Base-by-base conservation (phyloP, 2,329 filamentous ascomycete species). In the Aureobasidium musti region DNA sequence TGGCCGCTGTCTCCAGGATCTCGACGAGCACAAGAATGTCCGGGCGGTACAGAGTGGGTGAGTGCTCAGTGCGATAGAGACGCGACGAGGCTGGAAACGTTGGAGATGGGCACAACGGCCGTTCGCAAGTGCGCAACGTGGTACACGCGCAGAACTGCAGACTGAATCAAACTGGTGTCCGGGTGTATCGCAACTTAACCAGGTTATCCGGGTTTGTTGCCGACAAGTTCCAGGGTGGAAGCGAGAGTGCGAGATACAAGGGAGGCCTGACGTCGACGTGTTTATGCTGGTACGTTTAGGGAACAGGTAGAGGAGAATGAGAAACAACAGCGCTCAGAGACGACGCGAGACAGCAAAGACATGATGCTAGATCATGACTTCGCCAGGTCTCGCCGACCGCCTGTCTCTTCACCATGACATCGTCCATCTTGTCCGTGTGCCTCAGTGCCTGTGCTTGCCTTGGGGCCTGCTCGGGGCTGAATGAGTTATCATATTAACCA, bases 51-150 rank as follows among this genome's bases (percentile, higher is more conserved):
- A 43, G 47, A 23, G 17, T n/a, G n/a, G n/a, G n/a, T n/a, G n/a
- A n/a, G n/a, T n/a, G n/a, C 14, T 23, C 33, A 47, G 13, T 33
- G 19, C 41, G 45, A n/a, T 1, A 5, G 61, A 53, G 61, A 41
- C 43, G 59, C 59, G 59, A 63, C 59, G 30, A 41, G 35, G 61
- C 61, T 39, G 61, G 61, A 30, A 39, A 53, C 61, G 61, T 64
- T 64, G 26, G 43, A 28, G 23, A 52, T 52, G 49, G 23, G 23
- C 45, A 45, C 47, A 64, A 64, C 61, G 61, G 61, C 47, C 37
- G 35, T 53, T 33, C 33, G 43, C 28, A 26, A 37, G 43, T 56
- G 39, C 45, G 43, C 59, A 52, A 63, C 59, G 59, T 50, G 45
- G 11, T n/a, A 63, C 59, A 52, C 45, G 59, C 45, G 59, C 28